A percentile compares a stretch with the other conserved stretches of the same genome.
Conservation (phyloP, 2,329 filamentous ascomycete genomes). For the Chaetomiaceae sp. region DNA sequence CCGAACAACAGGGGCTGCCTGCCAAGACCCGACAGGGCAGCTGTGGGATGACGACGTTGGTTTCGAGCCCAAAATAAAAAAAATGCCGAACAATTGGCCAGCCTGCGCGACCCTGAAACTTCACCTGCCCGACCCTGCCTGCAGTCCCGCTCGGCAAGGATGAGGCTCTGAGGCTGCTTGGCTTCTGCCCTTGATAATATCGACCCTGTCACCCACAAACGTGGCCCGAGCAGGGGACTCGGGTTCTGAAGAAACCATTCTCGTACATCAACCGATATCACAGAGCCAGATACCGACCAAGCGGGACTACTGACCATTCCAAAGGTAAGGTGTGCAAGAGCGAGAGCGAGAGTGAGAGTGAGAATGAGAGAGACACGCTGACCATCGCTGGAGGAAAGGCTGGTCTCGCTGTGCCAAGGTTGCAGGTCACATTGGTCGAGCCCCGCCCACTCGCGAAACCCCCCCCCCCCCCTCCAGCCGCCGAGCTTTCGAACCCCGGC, state of each 20-base stretch:
- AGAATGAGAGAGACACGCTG: background rate
- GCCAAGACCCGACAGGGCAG: conserved; percentile 2
- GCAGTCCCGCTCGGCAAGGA: conserved; percentile 6
- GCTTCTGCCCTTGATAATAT: no score
- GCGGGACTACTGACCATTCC: no score
- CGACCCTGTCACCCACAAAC: no score
- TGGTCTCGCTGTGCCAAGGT: conserved; percentile 18
- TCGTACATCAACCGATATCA: no score
- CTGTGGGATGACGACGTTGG: conserved; percentile 22
- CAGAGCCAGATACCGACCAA: no score
- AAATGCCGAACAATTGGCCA: conserved; percentile 22
- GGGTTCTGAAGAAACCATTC: no score
- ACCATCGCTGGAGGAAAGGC: conserved; percentile 9
- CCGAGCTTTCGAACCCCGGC: conserved; percentile 7
- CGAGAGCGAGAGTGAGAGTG: background rate
- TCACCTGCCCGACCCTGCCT: conserved; percentile 9
- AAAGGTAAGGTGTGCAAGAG: background rate
- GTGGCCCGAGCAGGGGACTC: no score
- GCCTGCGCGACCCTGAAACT: conserved; percentile 22
- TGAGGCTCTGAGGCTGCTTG: background rate
- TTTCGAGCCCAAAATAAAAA: conserved; percentile 24
- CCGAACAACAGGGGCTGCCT: conserved; percentile 8
- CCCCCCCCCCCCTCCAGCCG: no score
- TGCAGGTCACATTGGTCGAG: conserved; percentile 20
- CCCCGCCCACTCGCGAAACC: no score